phyloP scores from a whole-genome alignment of 495 filamentous ascomycete genomes.

The Sordaria brevicollis region DNA sequence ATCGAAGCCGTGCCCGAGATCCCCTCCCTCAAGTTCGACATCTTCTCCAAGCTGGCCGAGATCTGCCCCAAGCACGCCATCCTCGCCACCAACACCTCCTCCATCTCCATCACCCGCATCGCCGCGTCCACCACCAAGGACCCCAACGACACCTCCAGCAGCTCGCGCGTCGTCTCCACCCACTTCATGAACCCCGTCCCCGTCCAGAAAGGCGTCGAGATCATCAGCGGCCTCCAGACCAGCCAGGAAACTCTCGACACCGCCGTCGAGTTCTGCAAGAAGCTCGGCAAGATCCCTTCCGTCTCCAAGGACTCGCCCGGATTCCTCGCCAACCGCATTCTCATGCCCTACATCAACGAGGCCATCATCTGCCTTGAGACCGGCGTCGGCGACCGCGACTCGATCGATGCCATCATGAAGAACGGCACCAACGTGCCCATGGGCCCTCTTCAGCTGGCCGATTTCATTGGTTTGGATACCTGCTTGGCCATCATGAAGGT shows the following conservation, averaged over 20 bases:
- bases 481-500: slow-evolving; percentile 97
- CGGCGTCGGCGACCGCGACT: slow-evolving; percentile 72
- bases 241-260: slow-evolving; percentile 68
- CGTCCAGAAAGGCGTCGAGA: slow-evolving; percentile 94
- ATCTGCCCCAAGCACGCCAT: slow-evolving; percentile 82
- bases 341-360: slow-evolving; percentile 99
- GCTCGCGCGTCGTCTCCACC: slow-evolving; percentile 84
- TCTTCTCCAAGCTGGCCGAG: slow-evolving; percentile 76
- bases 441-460: slow-evolving; percentile 86
- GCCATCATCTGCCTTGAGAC: slow-evolving; percentile 95
- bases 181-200: slow-evolving; percentile 99
- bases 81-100: slow-evolving; percentile 94
- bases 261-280: slow-evolving; percentile 75
- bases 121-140: slow-evolving; percentile 63
- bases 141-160: slow-evolving; percentile 66
- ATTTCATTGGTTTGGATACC: slow-evolving; percentile 97
- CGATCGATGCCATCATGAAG: slow-evolving; percentile 98
- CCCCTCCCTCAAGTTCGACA: slow-evolving; percentile 69
- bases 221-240: slow-evolving; percentile 89
- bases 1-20: slow-evolving; percentile 98
- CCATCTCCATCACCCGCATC: slow-evolving; percentile 93
- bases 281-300: slow-evolving; percentile 88
- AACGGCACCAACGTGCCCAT: slow-evolving; percentile 98
- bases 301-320: slow-evolving; percentile 82
- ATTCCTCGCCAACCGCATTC: slow-evolving; percentile 90